These are phyloP conservation scores for Achaetomiella virescens DNA, from an alignment of 495 filamentous ascomycete species.

Conservation along the genomic window DNA sequence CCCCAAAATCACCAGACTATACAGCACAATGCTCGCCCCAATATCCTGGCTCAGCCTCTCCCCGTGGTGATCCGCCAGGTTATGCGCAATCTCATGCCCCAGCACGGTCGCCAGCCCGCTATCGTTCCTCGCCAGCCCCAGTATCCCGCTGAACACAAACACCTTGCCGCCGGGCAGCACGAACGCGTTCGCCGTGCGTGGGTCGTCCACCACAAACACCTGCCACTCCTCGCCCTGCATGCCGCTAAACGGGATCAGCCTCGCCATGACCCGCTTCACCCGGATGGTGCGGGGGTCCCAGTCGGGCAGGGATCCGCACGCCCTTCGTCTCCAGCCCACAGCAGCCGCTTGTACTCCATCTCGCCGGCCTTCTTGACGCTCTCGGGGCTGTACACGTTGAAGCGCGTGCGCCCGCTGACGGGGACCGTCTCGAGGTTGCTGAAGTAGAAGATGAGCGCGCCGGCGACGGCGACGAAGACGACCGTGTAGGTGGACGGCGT, in stretches of 20 bases:
- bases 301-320: constrained; percentile 32
- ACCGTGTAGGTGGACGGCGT: constrained; percentile 32
- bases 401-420: constrained; percentile 70
- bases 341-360: constrained; percentile 45
- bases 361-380: constrained; percentile 50
- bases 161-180: constrained; percentile 91
- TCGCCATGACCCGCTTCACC: constrained; percentile 63
- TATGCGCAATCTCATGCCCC: constrained; percentile 93
- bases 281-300: constrained; percentile 35
- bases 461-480: constrained; percentile 27
- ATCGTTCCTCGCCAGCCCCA: constrained; percentile 64
- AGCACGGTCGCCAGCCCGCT: constrained; percentile 77
- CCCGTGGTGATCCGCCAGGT: constrained; percentile 70
- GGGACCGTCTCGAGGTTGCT: constrained; percentile 74
- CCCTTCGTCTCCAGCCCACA: constrained; percentile 35
- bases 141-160: constrained; percentile 81
- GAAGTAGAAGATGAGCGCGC: constrained; percentile 54
- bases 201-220: constrained; percentile 74
- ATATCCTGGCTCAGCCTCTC: constrained; percentile 65
- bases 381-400: constrained; percentile 64
- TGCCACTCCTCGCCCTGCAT: constrained; percentile 65
- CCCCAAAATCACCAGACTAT: constrained; percentile 46
- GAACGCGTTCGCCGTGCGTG: constrained; percentile 65
- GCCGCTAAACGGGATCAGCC: constrained; percentile 63
- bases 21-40: constrained; percentile 49